These are phyloP conservation scores for Paecilomyces sp. DNA, from an alignment of 2,329 filamentous ascomycete species.

Conservation along the genomic window DNA sequence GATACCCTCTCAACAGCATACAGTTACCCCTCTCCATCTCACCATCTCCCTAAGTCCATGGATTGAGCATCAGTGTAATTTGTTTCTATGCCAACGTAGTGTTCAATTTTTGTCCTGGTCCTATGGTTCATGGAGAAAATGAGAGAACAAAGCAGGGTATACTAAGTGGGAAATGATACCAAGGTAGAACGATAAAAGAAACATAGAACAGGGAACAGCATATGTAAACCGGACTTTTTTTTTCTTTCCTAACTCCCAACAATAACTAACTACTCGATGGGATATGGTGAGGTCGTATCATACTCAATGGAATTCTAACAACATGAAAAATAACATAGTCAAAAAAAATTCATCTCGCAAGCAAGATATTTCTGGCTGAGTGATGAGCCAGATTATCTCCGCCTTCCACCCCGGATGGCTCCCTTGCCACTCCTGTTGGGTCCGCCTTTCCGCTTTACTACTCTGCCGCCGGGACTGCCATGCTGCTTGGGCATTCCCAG, in stretches of 20 bases:
- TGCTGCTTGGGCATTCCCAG: slow-evolving; percentile 21
- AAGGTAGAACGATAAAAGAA: too few relatives aligned
- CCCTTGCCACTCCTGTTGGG: slow-evolving; percentile 10
- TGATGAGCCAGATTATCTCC: slow-evolving; percentile 2
- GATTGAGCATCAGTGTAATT: neutral
- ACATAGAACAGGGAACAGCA: too few relatives aligned
- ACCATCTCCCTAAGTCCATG: neutral
- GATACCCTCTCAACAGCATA: neutral
- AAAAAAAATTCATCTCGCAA: neutral
- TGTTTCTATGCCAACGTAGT: too few relatives aligned
- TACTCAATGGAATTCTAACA: neutral
- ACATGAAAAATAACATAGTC: neutral
- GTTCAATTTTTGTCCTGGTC: too few relatives aligned
- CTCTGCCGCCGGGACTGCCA: slow-evolving; percentile 14
- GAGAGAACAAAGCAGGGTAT: too few relatives aligned
- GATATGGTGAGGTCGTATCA: neutral
- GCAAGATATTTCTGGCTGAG: neutral
- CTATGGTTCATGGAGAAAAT: too few relatives aligned
- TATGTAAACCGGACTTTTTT: too few relatives aligned
- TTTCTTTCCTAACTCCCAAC: neutral
- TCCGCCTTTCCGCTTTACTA: slow-evolving; percentile 13
- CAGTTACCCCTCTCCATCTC: neutral
- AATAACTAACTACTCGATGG: neutral
- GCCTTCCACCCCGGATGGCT: slow-evolving; percentile 7
- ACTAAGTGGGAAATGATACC: too few relatives aligned